Percentiles rank a stretch among this genome's conserved stretches.
These are phyloP conservation scores for Myriosclerotinia scirpicola DNA, from an alignment of 2,329 filamentous ascomycete species.

Conservation along the genomic window DNA sequence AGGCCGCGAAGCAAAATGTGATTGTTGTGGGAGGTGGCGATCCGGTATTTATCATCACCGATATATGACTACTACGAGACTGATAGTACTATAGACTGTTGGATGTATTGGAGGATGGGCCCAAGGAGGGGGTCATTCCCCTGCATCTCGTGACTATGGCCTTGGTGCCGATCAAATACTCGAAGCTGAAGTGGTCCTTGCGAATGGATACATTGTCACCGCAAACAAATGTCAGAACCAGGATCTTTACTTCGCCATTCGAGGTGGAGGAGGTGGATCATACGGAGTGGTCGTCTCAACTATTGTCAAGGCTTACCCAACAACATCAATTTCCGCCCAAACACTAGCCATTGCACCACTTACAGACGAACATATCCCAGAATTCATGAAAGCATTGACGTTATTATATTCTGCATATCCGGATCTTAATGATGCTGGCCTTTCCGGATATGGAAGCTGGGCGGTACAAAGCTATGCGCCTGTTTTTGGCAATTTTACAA, in stretches of 20 bases:
- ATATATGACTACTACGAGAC: conserved; percentile 29
- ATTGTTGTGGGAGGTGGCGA: conserved; percentile 43
- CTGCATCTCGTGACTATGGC: conserved; percentile 44
- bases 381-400: conserved; percentile 36
- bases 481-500: conserved; percentile 35
- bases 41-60: conserved; percentile 28
- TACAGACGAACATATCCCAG: conserved; percentile 33
- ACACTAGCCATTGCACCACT: conserved; percentile 34
- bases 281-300: conserved; percentile 44
- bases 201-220: conserved; percentile 34
- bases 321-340: conserved; percentile 36
- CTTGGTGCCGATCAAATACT: conserved; percentile 48
- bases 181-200: conserved; percentile 38
- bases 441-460: conserved; percentile 38
- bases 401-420: conserved; percentile 40
- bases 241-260: conserved; percentile 43
- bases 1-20: conserved; percentile 39
- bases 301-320: conserved; percentile 46
- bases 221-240: conserved; percentile 32
- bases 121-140: conserved; percentile 46
- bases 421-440: conserved; percentile 40
- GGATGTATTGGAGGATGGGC: conserved; percentile 40
- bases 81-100: conserved; percentile 40
- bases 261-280: conserved; percentile 41
- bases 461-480: conserved; percentile 33